Percentiles rank a stretch among this genome's conserved stretches.
Evolutionary conservation across 202 grass and related monocot species (phyloP).

Genomic region (Miscanthus sacchariflorus): DNA sequence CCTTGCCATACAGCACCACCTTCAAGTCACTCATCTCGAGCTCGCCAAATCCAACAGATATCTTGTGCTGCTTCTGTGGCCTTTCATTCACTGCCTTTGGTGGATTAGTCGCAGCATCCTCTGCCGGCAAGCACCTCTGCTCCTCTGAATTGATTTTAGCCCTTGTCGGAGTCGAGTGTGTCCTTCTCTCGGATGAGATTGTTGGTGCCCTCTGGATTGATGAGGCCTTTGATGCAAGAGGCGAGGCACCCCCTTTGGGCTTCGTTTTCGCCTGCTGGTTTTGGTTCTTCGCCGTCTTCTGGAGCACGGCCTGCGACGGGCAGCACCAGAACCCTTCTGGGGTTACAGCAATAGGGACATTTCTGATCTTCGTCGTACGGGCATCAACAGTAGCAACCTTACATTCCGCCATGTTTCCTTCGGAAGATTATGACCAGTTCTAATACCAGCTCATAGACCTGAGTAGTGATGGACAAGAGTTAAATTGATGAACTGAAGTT

Average conservation of each 20-base stretch:
- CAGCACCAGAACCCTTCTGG: constrained; percentile 99
- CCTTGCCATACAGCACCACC: constrained; percentile 83
- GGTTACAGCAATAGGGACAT: constrained; percentile 89
- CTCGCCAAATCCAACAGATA: constrained; percentile 88
- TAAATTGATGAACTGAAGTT: constrained; percentile 30
- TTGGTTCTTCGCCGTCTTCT: constrained; percentile 84
- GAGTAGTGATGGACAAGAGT: background rate
- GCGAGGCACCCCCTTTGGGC: constrained; percentile 58
- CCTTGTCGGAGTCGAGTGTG: constrained; percentile 55
- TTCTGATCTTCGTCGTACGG: constrained; percentile 71
- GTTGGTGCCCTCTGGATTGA: constrained; percentile 53
- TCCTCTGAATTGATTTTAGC: constrained; percentile 60
- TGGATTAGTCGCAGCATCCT: constrained; percentile 45
- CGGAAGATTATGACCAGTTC: constrained; percentile 9
- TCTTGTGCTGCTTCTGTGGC: constrained; percentile 69
- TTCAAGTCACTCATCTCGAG: constrained; percentile 83
- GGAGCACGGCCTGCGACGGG: constrained; percentile 85
- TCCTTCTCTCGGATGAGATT: constrained; percentile 59
- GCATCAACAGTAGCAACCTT: constrained; percentile 68
- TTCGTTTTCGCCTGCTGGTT: constrained; percentile 69
- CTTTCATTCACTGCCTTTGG: constrained; percentile 52
- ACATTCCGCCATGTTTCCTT: constrained; percentile 64
- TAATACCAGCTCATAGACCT: constrained; percentile 32
- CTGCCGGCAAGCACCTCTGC: constrained; percentile 37
- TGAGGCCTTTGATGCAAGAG: constrained; percentile 58